Evolutionary conservation across 2,329 filamentous ascomycete species (phyloP).

Genomic region (Cercospora sp.): DNA sequence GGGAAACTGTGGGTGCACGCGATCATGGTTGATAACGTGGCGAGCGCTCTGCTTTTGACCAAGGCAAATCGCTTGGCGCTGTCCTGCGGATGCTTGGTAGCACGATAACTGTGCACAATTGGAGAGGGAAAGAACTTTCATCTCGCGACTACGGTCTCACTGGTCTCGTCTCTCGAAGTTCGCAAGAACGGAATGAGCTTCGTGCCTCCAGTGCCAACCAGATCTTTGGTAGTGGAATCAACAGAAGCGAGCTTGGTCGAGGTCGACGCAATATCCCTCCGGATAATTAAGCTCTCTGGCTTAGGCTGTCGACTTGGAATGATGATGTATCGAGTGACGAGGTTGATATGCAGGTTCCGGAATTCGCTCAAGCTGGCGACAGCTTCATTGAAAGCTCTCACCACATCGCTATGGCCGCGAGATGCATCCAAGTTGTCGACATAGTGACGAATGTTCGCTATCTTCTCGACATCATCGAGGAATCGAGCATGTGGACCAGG

Average conservation of each 20-base stretch:
- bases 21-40: too few relatives aligned
- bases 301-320: constrained; percentile 39
- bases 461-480: constrained; percentile 47
- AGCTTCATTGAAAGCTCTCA: constrained; percentile 49
- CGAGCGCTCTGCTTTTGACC: too few relatives aligned
- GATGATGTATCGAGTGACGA: constrained; percentile 56
- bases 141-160: constrained; percentile 25
- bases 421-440: constrained; percentile 38
- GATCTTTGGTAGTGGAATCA: constrained; percentile 39
- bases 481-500: constrained; percentile 55
- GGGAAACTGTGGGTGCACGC: too few relatives aligned
- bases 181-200: constrained; percentile 56
- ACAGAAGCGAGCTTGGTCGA: constrained; percentile 43
- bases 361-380: constrained; percentile 49
- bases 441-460: constrained; percentile 50
- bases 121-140: too few relatives aligned
- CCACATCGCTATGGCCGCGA: constrained; percentile 36
- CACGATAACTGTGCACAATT: too few relatives aligned
- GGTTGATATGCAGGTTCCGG: constrained; percentile 54
- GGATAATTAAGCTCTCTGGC: constrained; percentile 31
- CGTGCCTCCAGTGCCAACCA: constrained; percentile 55
- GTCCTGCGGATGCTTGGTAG: rapidly evolving
- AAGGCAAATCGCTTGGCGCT: neutral
- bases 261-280: constrained; percentile 48
- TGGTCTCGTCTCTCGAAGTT: constrained; percentile 53